phyloP scores from a whole-genome alignment of 805 yeast species.

The Dipodascus geniculatus region DNA sequence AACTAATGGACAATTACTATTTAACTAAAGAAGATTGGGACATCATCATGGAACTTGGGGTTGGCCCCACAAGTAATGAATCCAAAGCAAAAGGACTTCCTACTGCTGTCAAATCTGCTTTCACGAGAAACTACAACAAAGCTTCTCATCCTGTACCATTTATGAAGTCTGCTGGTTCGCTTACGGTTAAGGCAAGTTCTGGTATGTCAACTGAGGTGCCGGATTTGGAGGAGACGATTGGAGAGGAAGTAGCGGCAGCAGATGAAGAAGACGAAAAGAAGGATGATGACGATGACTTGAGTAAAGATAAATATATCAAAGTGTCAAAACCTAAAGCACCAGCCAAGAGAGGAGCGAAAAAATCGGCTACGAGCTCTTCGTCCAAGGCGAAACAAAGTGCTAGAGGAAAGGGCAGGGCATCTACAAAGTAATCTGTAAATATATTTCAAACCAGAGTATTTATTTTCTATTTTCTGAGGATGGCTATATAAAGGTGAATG shows the following conservation, averaged over 20 bases:
- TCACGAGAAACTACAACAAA: slow-evolving; percentile 76
- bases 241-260: slow-evolving; percentile 33
- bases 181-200: slow-evolving; percentile 23
- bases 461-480: neutral
- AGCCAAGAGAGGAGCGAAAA: slow-evolving; percentile 13
- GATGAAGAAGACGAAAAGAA: slow-evolving; percentile 20
- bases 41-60: slow-evolving; percentile 66
- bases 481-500: neutral
- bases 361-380: neutral
- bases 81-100: slow-evolving; percentile 51
- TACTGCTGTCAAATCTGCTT: slow-evolving; percentile 68
- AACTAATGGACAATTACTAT: slow-evolving; percentile 74
- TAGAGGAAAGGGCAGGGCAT: neutral
- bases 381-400: neutral
- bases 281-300: slow-evolving; percentile 33
- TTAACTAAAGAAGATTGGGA: slow-evolving; percentile 92
- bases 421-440: neutral
- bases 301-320: slow-evolving; percentile 55
- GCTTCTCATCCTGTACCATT: slow-evolving; percentile 76
- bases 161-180: slow-evolving; percentile 37
- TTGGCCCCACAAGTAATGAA: slow-evolving; percentile 41
- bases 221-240: slow-evolving; percentile 61
- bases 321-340: slow-evolving; percentile 29
- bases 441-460: too few relatives aligned
- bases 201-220: slow-evolving; percentile 29